Evolutionary conservation across 148 eudicot genomes (phyloP), one percentile per base, ranked within the genome.

Genomic region (Rhododendron mucronatum): DNA sequence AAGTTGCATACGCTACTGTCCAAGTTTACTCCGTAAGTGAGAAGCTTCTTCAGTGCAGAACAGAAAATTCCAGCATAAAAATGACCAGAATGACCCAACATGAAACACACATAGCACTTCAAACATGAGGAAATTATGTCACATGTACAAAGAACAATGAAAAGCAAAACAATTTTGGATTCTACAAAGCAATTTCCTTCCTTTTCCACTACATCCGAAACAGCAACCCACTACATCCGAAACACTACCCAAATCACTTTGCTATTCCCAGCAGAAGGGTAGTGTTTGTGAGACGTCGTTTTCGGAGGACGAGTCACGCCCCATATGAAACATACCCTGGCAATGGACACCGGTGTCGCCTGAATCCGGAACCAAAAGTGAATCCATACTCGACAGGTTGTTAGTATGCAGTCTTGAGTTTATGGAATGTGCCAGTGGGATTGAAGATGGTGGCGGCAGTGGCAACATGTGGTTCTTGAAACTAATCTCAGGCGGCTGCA

Each of bases 231-330:
- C 45, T n/a, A 13, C 55, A 33, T n/a, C 35, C 18, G 4, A 83
- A 83, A 83, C 50, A 47, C 7, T 30, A 26, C n/a, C 85, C n/a
- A n/a, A n/a, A n/a, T n/a, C n/a, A n/a, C n/a, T n/a, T n/a, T 26
- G 37, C 81, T 88, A 84, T 47, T 84, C 89, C 89, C 89, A 88
- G 82, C 78, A 84, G 82, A 88, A 88, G 39, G 87, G 89, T 73
- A 88, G 86, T 23, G 89, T 81, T 75, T 84, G 87, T 4, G 87
- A 86, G 21, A 47, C 44, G 11, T 77, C 87, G 33, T 81, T 84
- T 55, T 82, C 82, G 23, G 83, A 67, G 51, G 87, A 81, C 7
- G 61, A 53, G 26, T 81, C 84, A 33, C 16, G 89, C 84, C 23
- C 61, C 48, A 67, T 33, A 15, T 55, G 74, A 55, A 65, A 87